These are phyloP conservation scores for Graphilbum ipis-grandicollis DNA, from an alignment of 2,329 filamentous ascomycete species.

Conservation along the genomic window DNA sequence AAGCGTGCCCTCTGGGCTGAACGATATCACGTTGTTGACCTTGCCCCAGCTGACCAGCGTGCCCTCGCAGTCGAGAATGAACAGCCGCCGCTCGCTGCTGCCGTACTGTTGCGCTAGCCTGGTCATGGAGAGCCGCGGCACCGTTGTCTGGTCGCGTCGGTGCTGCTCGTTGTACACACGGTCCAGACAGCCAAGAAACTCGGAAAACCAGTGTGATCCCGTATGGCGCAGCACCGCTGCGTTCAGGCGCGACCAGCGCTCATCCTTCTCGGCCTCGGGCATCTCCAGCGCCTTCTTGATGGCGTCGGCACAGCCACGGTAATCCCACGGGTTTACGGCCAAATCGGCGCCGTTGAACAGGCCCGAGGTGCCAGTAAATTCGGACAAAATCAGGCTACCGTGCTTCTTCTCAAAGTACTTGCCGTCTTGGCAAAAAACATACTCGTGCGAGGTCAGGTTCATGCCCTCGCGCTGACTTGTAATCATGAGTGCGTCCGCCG, in stretches of 20 bases:
- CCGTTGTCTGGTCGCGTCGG: conserved; percentile 65
- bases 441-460: conserved; percentile 93
- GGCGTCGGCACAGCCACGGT: conserved; percentile 69
- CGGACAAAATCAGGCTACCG: conserved; percentile 78
- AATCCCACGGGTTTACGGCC: conserved; percentile 90
- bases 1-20: conserved; percentile 68
- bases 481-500: conserved; percentile 86
- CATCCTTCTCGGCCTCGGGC: conserved; percentile 52
- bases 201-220: conserved; percentile 71
- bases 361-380: conserved; percentile 84
- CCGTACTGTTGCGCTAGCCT: conserved; percentile 49
- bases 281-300: conserved; percentile 76
- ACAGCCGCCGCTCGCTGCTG: conserved; percentile 50
- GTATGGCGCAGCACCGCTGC: conserved; percentile 64
- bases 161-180: conserved; percentile 72
- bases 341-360: conserved; percentile 70
- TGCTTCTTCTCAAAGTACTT: conserved; percentile 57
- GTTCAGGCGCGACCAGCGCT: conserved; percentile 59
- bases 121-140: conserved; percentile 64
- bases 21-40: conserved; percentile 66
- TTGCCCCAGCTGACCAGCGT: conserved; percentile 80
- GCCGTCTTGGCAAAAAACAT: conserved; percentile 83
- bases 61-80: conserved; percentile 87
- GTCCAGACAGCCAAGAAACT: conserved; percentile 53
- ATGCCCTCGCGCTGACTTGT: conserved; percentile 92